phyloP scores from a whole-genome alignment of 2,329 filamentous ascomycete species.

The Dactylellina sp. region DNA sequence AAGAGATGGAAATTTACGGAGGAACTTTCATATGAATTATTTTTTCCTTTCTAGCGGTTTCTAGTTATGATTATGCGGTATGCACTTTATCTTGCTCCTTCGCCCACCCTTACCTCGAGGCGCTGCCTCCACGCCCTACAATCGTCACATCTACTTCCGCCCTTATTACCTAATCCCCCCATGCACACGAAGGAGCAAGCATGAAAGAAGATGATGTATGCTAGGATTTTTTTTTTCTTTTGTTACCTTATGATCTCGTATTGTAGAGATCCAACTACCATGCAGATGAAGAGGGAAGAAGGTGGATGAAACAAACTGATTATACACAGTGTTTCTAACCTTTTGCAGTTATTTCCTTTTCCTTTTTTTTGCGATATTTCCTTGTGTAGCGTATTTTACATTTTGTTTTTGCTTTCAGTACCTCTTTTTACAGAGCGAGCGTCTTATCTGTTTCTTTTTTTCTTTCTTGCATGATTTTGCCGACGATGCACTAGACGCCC shows the following conservation, averaged over 20 bases:
- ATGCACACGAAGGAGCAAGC: neutral
- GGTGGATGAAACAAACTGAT: neutral
- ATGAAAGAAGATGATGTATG: slow-evolving; percentile 18
- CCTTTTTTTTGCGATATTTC: slow-evolving; percentile 1
- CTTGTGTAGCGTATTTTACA: slow-evolving; percentile 3
- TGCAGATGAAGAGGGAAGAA: neutral
- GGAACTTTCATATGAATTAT: too few species aligned
- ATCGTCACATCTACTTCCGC: neutral
- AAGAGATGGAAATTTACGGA: too few species aligned
- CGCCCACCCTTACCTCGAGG: neutral
- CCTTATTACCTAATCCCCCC: neutral
- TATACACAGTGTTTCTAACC: neutral
- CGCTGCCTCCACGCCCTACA: neutral
- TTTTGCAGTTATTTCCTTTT: neutral
- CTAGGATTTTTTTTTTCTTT: slow-evolving; percentile 19
- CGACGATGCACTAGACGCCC: neutral
- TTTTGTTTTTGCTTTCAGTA: neutral
- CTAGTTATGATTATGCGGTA: slow-evolving; percentile 1
- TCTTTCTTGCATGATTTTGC: neutral
- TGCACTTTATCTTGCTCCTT: neutral
- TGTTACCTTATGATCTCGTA: slow-evolving; percentile 42
- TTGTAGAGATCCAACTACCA: slow-evolving; percentile 41
- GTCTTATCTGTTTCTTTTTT: neutral
- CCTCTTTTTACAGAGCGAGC: slow-evolving; percentile 14
- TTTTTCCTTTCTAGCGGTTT: neutral